Evolutionary conservation across 768 basidiomycete species (phyloP).

Genomic region (Coprinopsis sp.): DNA sequence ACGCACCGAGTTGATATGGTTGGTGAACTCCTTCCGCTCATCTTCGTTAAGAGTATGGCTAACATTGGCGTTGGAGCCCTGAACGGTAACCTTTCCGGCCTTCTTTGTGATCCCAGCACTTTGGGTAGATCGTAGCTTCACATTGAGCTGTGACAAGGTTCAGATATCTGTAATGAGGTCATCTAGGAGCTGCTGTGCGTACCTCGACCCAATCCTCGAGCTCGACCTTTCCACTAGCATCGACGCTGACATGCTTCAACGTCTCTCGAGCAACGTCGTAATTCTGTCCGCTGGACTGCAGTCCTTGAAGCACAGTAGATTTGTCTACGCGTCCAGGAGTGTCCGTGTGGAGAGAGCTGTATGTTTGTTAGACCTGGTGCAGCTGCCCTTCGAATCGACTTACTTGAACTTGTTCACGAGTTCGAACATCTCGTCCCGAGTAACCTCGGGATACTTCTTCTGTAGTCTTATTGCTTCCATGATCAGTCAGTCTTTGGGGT

Average conservation of each 20-base stretch:
- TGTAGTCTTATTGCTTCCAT: slow-evolving; percentile 87
- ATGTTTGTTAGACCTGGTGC: slow-evolving; percentile 7
- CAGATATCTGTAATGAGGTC: slow-evolving; percentile 13
- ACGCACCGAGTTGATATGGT: slow-evolving; percentile 91
- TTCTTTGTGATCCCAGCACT: slow-evolving; percentile 54
- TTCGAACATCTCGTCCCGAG: slow-evolving; percentile 91
- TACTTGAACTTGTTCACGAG: slow-evolving; percentile 96
- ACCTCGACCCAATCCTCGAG: slow-evolving; percentile 99
- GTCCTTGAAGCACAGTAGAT: slow-evolving; percentile 67
- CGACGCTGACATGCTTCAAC: slow-evolving; percentile 89
- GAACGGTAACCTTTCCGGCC: slow-evolving; percentile 88
- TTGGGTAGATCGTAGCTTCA: slow-evolving; percentile 60
- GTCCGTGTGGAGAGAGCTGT: slow-evolving; percentile 70
- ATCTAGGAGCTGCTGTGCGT: slow-evolving; percentile 17
- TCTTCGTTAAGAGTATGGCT: slow-evolving; percentile 98
- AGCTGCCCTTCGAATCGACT: slow-evolving; percentile 26
- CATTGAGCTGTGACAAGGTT: slow-evolving; percentile 57
- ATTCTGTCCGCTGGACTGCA: slow-evolving; percentile 79
- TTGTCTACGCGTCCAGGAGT: slow-evolving; percentile 83
- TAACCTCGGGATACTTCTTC: slow-evolving; percentile 88
- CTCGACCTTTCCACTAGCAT: slow-evolving; percentile 94
- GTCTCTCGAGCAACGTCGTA: slow-evolving; percentile 90
- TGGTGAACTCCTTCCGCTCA: slow-evolving; percentile 92
- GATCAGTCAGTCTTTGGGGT: slow-evolving; percentile 13
- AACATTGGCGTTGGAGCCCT: slow-evolving; percentile 92